Percentiles rank a stretch among this genome's conserved stretches.
These are phyloP conservation scores for Dictyostelium discoideum DNA, from an alignment of 78 protist species.

Conservation along the genomic window DNA sequence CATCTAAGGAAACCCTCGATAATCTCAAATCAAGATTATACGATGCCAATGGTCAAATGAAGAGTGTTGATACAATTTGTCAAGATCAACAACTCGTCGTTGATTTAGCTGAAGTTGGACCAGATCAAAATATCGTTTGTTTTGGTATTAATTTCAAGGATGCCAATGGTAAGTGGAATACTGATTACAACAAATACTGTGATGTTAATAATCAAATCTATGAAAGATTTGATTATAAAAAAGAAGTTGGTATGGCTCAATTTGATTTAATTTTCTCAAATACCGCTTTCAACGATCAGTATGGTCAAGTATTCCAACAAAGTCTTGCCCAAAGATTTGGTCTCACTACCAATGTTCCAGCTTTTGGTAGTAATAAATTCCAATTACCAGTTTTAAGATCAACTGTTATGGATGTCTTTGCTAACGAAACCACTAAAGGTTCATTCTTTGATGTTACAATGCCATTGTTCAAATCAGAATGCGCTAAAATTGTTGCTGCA, in stretches of 20 bases:
- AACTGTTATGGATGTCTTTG: slow-evolving; percentile 42
- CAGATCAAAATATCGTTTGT: slow-evolving; percentile 58
- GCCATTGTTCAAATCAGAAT: background rate
- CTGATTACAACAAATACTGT: slow-evolving; percentile 14
- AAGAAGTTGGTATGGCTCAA: slow-evolving; percentile 8
- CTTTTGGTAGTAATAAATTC: background rate
- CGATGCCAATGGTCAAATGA: background rate
- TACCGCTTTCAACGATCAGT: slow-evolving; percentile 10
- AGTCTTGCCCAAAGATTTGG: slow-evolving; percentile 4
- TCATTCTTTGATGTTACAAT: background rate
- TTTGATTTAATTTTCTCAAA: slow-evolving; percentile 39
- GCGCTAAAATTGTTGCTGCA: background rate
- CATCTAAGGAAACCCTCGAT: background rate
- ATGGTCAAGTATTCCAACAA: background rate
- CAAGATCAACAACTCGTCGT: background rate
- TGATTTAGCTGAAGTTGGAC: slow-evolving; percentile 37
- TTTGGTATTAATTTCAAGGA: slow-evolving; percentile 8
- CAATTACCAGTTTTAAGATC: slow-evolving; percentile 46
- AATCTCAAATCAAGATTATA: background rate
- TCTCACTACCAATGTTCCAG: slow-evolving; percentile 5
- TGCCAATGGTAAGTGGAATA: background rate
- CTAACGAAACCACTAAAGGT: slow-evolving; percentile 28
- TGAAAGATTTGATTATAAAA: slow-evolving; percentile 35
- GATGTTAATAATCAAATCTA: slow-evolving; percentile 4
- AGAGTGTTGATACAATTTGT: slow-evolving; percentile 8